Conservation (phyloP, 495 filamentous ascomycete species). For the Daldinia bambusicola region DNA sequence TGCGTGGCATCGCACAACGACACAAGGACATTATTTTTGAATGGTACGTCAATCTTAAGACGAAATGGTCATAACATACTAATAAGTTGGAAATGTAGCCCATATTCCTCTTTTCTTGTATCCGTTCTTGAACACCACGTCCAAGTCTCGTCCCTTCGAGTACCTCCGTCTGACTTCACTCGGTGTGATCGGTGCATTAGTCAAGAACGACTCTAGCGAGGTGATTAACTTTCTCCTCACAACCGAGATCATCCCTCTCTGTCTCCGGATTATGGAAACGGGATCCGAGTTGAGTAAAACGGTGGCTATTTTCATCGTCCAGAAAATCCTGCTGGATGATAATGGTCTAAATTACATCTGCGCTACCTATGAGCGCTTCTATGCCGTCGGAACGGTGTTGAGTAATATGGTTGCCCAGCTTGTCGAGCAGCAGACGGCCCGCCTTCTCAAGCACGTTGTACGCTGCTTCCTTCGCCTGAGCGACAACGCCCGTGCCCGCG, state of each 20-base stretch:
- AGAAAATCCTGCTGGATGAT: slow-evolving; percentile 98
- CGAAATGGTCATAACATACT: slow-evolving; percentile 11
- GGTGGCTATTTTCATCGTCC: slow-evolving; percentile 99
- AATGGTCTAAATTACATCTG: slow-evolving; percentile 98
- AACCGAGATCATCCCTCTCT: slow-evolving; percentile 98
- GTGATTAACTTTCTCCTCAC: slow-evolving; percentile 99
- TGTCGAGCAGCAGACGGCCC: slow-evolving; percentile 96
- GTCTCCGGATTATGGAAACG: slow-evolving; percentile 99
- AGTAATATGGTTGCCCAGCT: slow-evolving; percentile 99
- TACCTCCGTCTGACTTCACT: slow-evolving; percentile 97
- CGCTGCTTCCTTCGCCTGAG: slow-evolving; percentile 96
- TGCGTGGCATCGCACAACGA: slow-evolving; percentile 99
- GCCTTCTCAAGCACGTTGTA: slow-evolving; percentile 97
- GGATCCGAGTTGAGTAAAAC: slow-evolving; percentile 99
- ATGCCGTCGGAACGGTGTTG: slow-evolving; percentile 95
- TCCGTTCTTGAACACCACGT: slow-evolving; percentile 98
- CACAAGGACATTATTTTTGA: slow-evolving; percentile 90
- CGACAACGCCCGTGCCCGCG: slow-evolving; percentile 94
- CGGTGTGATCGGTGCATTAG: slow-evolving; percentile 96
- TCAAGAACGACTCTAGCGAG: slow-evolving; percentile 98
- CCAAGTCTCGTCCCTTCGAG: slow-evolving; percentile 97
- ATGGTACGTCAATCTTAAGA: slow-evolving; percentile 67
- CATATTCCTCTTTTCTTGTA: slow-evolving; percentile 99
- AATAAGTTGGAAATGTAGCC: slow-evolving; percentile 63
- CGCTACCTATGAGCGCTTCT: slow-evolving; percentile 99